Conservation (phyloP, 225 moss, liverwort and hornwort species). For the Pseudisothecium myosuroides region DNA sequence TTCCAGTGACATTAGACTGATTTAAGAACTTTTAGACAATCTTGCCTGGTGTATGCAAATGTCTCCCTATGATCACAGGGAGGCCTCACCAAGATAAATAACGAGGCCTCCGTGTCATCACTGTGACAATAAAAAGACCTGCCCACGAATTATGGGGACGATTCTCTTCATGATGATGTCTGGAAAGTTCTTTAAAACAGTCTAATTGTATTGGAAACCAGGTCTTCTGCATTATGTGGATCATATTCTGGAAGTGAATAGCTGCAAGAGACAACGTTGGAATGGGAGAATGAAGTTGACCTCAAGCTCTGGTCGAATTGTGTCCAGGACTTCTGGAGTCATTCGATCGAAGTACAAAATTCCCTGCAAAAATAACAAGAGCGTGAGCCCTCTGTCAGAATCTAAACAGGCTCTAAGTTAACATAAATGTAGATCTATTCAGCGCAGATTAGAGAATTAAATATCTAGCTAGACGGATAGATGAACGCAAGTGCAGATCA, state of each 20-base stretch:
- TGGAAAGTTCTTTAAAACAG: neutral
- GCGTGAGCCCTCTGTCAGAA: neutral
- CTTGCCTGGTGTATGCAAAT: neutral
- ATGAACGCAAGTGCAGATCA: neutral
- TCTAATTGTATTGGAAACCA: neutral
- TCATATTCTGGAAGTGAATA: neutral
- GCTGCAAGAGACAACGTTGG: neutral
- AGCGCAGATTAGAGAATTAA: neutral
- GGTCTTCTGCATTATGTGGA: neutral
- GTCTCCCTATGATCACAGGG: neutral
- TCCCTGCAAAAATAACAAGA: slow-evolving; percentile 26
- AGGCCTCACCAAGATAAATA: neutral
- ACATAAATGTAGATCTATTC: neutral
- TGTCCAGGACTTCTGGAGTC: slow-evolving; percentile 53
- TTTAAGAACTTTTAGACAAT: neutral
- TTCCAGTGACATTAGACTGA: neutral
- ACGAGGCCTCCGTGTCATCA: neutral
- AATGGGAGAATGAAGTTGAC: neutral
- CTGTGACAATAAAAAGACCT: neutral
- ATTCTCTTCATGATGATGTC: neutral
- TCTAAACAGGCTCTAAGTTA: neutral
- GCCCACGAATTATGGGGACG: neutral
- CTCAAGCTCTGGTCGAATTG: slow-evolving; percentile 57
- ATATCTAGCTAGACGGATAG: neutral
- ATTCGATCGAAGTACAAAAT: slow-evolving; percentile 79